Conservation (phyloP, 768 basidiomycete species). For the Leucosporidium yakuticum region DNA sequence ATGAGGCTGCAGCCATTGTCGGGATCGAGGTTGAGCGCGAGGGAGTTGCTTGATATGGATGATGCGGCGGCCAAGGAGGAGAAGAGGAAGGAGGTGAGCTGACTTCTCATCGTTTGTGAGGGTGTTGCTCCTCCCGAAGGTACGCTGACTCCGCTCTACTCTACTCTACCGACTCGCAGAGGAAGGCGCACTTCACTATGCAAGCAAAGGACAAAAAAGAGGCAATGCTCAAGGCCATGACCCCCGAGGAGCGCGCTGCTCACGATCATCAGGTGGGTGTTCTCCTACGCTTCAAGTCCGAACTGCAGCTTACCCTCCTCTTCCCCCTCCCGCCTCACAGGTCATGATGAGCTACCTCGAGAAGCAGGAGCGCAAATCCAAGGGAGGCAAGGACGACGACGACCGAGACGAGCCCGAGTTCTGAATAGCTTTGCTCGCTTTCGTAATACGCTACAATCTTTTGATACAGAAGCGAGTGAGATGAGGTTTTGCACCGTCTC, state of each 20-base stretch:
- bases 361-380: not conserved
- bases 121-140: no score
- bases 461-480: not conserved
- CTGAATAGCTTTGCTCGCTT: not conserved
- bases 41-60: slow-evolving; percentile 3
- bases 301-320: no score
- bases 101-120: not conserved
- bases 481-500: not conserved
- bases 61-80: slow-evolving; percentile 3
- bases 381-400: not conserved
- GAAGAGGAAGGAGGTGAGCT: not conserved
- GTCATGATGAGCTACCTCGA: slow-evolving; percentile 3
- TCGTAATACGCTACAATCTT: not conserved
- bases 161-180: not conserved
- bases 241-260: no score
- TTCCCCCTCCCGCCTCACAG: not conserved
- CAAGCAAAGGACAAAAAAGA: not conserved
- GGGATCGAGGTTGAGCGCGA: slow-evolving; percentile 51
- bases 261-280: not conserved
- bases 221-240: not conserved
- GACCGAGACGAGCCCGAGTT: not conserved
- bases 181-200: not conserved
- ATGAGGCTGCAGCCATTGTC: slow-evolving; percentile 65
- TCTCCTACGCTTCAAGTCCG: no score
- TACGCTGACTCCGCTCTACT: not conserved